Base-by-base conservation (phyloP, 2,329 filamentous ascomycete species). In the Cadophora malorum region DNA sequence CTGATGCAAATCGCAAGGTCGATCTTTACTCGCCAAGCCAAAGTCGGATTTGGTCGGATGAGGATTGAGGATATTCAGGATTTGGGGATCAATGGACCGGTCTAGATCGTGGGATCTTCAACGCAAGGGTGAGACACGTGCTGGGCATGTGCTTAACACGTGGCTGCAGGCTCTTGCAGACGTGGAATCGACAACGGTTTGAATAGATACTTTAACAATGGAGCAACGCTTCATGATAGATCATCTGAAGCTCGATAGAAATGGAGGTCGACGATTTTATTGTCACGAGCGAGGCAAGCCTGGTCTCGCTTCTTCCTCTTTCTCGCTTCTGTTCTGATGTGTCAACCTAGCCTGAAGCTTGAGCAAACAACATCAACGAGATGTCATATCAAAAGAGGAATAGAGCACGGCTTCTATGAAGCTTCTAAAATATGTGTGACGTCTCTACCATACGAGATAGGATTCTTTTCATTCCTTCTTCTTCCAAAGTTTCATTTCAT, bases 21-120 rank as follows among this genome's bases (percentile, higher is more conserved):
- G 53, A 65, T 65, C 63, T 16, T 33, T 47, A 28, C 53, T 31
- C 41, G 53, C 63, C 63, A 65, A 65, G 53, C 60, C 50, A 10
- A 21, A n/a, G 63, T 31, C 49, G 23, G 41, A 31, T 49, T 16
- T 16, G 12, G 12, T 16, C 4, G 12, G 16, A 16, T 45, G 41
- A 45, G 8, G 25, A 19, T 35, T 38, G 63, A 65, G 38, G 63
- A 49, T 52, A 56, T 65, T 59, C 52, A 52, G 25, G 50, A 56
- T 63, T 21, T 33, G 16, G n/a, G 14, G 35, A 33, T 38, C 3
- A 4, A 59, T 64, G 21, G 63, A 23, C 53, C 3, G 41, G 63
- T 50, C 63, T 65, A 21, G 63, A 65, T 4, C 33, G 16, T 16
- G 3, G 9, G 53, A 60, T 65, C 63, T 25, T 50, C 55, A 16